Percentiles rank a stretch among this genome's conserved stretches.
phyloP scores from a whole-genome alignment of 2,329 filamentous ascomycete species.

The Apiospora hydei region DNA sequence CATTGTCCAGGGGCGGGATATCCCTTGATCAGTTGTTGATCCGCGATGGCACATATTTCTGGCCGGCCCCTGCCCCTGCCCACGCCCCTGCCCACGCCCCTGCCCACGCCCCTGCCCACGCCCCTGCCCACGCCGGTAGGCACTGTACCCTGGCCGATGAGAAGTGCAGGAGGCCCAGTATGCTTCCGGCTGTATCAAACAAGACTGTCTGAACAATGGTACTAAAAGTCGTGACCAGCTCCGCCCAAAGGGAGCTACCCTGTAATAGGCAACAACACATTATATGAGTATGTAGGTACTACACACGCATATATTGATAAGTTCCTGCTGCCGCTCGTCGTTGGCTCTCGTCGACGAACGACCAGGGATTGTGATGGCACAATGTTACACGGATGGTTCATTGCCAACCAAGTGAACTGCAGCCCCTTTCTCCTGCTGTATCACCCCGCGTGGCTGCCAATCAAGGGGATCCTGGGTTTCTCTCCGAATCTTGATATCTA shows the following conservation, averaged over 20 bases:
- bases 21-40: neutral
- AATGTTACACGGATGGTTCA: neutral
- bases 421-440: neutral
- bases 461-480: neutral
- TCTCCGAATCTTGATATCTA: neutral
- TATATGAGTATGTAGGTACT: neutral
- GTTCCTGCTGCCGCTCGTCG: neutral
- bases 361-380: neutral
- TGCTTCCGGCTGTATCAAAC: neutral
- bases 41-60: neutral
- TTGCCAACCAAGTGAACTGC: neutral
- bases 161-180: neutral
- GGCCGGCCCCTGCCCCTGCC: neutral
- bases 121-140: neutral
- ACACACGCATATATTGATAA: neutral
- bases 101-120: no score
- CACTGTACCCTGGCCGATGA: neutral
- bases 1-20: neutral
- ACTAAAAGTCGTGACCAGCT: neutral
- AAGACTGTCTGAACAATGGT: neutral
- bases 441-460: neutral
- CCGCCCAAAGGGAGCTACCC: neutral
- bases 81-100: neutral
- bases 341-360: neutral
- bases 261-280: neutral